Base-by-base conservation (phyloP, 1,284 basidiomycete genomes). In the Sparassis latifolia region DNA sequence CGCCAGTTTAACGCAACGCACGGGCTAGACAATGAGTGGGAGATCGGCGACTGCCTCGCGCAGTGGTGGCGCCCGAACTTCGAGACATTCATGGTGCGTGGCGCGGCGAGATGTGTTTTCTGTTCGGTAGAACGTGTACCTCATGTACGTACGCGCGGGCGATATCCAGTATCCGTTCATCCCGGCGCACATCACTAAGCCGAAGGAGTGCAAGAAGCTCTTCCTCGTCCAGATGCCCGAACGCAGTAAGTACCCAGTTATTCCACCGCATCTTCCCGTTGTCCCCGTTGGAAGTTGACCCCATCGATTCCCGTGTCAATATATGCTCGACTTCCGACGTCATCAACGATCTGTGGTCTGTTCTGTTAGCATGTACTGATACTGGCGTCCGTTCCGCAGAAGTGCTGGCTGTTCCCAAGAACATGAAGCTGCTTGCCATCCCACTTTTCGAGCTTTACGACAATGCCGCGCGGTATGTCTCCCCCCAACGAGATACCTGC, bases 31-130 rank as follows among this genome's bases (percentile, higher is more conserved):
- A 88, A 89, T 46, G 92, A 93, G 40, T 99, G 96, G 96, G 89
- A 93, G 67, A 93, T 98, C 48, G 89, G 89, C 2, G 92, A 97
- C 59, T 94, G 92, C 60, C 76, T 98, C 33, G 92, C 92, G 0
- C 92, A 94, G 64, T 99, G 96, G 94, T 98, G 90, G 87, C 76
- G 96, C 51, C 96, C 96, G 0, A 95, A 95, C 64, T 98, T 97
- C 63, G 96, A 98, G 72, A 95, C 92, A 0, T 98, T 98, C 71
- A 94, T 97, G 87, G 94, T 96, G 62, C 64, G 88, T 62, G 30
- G 2, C 32, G 31, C 44, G 44, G 40, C 42, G 35, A 31, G 39
- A 46, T 20, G 46, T 32, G 29, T 38, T 12, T 29, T 35, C 48
- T 52, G 31, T 48, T 50, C 27, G 31, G 45, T 31, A 33, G 31